These are phyloP conservation scores for Yamagishiella unicocca DNA, from an alignment of 139 green algal genomes.

Conservation along the genomic window DNA sequence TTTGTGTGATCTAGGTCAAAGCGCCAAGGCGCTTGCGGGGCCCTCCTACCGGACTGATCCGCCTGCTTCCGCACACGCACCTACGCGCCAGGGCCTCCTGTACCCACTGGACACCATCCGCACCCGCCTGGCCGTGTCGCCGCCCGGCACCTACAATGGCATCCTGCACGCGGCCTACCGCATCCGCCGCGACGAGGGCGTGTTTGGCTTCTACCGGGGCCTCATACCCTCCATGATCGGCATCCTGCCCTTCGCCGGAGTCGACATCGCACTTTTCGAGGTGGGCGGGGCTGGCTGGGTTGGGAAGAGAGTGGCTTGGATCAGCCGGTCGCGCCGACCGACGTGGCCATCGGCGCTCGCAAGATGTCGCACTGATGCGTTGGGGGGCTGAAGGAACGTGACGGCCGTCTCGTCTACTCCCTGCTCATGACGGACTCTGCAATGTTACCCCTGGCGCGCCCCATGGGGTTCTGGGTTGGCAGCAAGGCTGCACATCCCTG, in stretches of 20 bases:
- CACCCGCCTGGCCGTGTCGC: constrained; percentile 87
- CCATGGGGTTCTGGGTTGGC: no score
- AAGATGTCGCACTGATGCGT: no score
- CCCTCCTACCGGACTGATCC: no score
- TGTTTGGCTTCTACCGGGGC: constrained; percentile 85
- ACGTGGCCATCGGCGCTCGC: no score
- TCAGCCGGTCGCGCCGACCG: neutral
- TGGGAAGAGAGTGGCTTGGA: constrained; percentile 23
- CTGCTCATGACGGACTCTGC: no score
- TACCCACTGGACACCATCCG: constrained; percentile 92
- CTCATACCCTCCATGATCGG: constrained; percentile 85
- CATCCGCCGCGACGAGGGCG: constrained; percentile 79
- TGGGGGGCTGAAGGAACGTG: no score
- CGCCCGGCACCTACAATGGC: constrained; percentile 75
- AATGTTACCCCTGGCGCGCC: no score
- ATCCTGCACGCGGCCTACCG: constrained; percentile 69
- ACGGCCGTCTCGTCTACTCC: no score
- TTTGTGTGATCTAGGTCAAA: no score
- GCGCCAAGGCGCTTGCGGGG: no score
- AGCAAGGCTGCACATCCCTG: no score
- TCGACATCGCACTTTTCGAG: constrained; percentile 93
- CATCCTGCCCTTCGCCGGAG: constrained; percentile 92
- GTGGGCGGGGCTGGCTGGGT: neutral
- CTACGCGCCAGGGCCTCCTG: constrained; percentile 73
- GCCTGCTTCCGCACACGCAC: no score